Base-by-base conservation (phyloP, 2,329 filamentous ascomycete species). In the Penicillium capsulatum region DNA sequence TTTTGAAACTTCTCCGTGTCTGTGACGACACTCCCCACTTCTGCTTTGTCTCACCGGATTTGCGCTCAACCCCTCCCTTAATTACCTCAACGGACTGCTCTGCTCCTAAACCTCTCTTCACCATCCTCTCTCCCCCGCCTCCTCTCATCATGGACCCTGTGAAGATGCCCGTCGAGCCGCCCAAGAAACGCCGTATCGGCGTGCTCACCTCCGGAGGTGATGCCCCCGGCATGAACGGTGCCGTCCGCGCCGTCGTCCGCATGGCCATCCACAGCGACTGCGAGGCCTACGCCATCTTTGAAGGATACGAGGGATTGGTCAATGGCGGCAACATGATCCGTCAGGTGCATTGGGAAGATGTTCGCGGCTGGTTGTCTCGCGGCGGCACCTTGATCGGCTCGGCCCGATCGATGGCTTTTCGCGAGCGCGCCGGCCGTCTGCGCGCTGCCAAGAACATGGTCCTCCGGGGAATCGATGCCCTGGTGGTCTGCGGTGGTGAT, bases 401-500 rank as follows among this genome's bases (percentile, higher is more conserved):
- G 28, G 92, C 92, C 40, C 79, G 92, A 48, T 95, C 90, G 72
- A 87, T 84, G 80, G 82, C 80, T 40, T 98, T 98, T 71, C 91
- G 86, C 69, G 84, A 96, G 67, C 84, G 92, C 32, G 72, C 83
- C 19, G 92, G 92, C 13, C 84, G 92, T 50, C 69, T 95, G 44
- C 77, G 74, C 38, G 92, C 88, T 2, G 92, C 92, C 43, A 95
- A 91, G 75, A 96, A 98, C 72, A 83, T 98, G 81, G 79, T 98
- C 29, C 67, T 88, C 45, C 81, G 87, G 53, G 92, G 92, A 60
- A 97, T 98, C 53, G 89, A 98, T 63, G 92, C 92, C 38, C 75
- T 98, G 55, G 84, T 98, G 57, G 94, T 98, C 62, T 97, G 91
- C 65, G 92, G 92, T 64, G 92, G 92, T 71, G 92, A 98, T 64